Conservation (phyloP, 2,329 filamentous ascomycete genomes). For the Monosporascus sp. region DNA sequence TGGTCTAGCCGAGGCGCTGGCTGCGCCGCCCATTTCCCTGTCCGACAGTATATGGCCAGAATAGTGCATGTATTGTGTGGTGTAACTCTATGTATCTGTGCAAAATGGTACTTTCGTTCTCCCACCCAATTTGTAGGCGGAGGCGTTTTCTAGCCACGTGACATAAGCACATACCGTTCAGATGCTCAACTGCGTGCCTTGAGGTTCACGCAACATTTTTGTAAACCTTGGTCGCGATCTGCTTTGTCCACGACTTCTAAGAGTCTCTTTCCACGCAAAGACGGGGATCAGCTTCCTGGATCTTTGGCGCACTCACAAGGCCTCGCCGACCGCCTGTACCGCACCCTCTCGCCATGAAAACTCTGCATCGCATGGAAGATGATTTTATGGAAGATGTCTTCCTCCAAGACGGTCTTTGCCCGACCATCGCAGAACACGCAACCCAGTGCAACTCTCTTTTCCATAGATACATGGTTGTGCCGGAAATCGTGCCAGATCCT, state of each 20-base stretch:
- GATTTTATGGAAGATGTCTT: constrained; percentile 20
- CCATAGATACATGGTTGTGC: constrained; percentile 16
- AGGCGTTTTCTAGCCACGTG: background rate
- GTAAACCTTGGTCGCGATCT: background rate
- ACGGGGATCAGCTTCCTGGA: background rate
- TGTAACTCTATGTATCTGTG: no score
- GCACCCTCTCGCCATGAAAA: background rate
- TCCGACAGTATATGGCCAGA: no score
- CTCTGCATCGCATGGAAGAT: constrained; percentile 1
- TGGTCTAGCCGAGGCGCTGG: no score
- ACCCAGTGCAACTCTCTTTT: constrained; percentile 21
- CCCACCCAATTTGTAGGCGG: background rate
- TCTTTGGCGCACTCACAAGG: background rate
- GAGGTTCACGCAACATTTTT: background rate
- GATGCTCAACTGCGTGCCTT: background rate
- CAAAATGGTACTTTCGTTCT: background rate
- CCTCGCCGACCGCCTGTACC: background rate
- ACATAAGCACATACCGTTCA: background rate
- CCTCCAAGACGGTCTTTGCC: constrained; percentile 20
- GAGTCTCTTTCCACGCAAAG: background rate
- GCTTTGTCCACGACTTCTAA: background rate
- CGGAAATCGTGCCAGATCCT: constrained; percentile 21
- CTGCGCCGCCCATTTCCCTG: no score
- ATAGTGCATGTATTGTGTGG: no score
- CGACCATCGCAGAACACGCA: constrained; percentile 25